A percentile compares a stretch with the other conserved stretches of the same genome.
These are phyloP conservation scores for Trichoderma lentiforme DNA, from an alignment of 2,329 filamentous ascomycete genomes.

Conservation along the genomic window DNA sequence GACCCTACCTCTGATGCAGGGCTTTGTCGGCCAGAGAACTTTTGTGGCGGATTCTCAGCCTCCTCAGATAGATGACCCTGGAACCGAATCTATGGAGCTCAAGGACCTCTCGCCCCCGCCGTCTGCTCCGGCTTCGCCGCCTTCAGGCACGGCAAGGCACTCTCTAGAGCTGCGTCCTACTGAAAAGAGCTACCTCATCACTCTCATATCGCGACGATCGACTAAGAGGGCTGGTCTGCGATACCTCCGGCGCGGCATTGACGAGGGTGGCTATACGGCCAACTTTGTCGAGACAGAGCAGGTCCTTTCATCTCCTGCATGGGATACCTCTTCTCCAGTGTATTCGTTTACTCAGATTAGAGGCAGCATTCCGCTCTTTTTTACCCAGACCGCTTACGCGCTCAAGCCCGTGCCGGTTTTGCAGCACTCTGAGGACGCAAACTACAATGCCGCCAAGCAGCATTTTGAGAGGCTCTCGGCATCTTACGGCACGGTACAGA, in stretches of 20 bases:
- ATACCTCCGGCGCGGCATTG: conserved; percentile 84
- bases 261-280: conserved; percentile 83
- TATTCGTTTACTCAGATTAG: conserved; percentile 86
- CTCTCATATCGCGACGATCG: conserved; percentile 85
- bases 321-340: conserved; percentile 59
- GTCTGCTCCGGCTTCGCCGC: conserved; percentile 27
- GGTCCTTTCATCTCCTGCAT: conserved; percentile 70
- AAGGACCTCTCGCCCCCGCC: conserved; percentile 35
- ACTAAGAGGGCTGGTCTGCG: conserved; percentile 81
- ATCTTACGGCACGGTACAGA: conserved; percentile 73
- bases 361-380: conserved; percentile 91
- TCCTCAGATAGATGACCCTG: conserved; percentile 48
- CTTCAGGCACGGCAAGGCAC: conserved; percentile 25
- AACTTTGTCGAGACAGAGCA: conserved; percentile 96
- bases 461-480: conserved; percentile 71
- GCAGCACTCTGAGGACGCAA: conserved; percentile 76
- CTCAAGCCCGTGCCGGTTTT: conserved; percentile 82
- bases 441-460: conserved; percentile 71
- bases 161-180: conserved; percentile 44
- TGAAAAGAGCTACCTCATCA: conserved; percentile 69
- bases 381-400: conserved; percentile 90
- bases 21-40: conserved; percentile 82
- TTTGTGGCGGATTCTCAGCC: conserved; percentile 70
- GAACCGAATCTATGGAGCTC: conserved; percentile 47
- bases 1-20: conserved; percentile 82